Evolutionary conservation across 805 yeast species (phyloP), one percentile per base, ranked within the genome.

Genomic region (Lipomyces spencermartinsiae): DNA sequence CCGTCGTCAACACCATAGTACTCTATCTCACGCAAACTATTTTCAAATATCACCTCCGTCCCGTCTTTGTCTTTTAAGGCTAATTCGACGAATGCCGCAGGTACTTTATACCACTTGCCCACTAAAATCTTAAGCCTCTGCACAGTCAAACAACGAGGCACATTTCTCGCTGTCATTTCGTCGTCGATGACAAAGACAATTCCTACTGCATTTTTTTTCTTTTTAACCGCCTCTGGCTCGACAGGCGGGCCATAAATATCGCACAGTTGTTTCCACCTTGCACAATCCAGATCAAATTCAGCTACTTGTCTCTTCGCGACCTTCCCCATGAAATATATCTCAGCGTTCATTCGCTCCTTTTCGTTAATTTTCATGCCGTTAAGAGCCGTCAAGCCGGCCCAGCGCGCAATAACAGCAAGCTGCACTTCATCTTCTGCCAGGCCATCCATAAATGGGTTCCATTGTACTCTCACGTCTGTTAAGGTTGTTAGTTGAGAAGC

Each of bases 281-380:
- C 46, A 65, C 68, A 33, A 64, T 59, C 33, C 43, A 58, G 46
- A 61, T 77, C 74, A 58, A 72, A 73, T 1, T 57, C 29, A 51
- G 22, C 22, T 9, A 75, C 70, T 12, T 64, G 59, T 6, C 74
- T 74, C 22, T 73, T 67, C n/a, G 73, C 74, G 0, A 90, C 85
- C 68, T 82, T 82, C 4, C 87, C 81, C 35, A 90, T 79, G 68
- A 90, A 87, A 74, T 84, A 91, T 4, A 90, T 75, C 75, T 92
- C 97, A 0, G 91, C 89, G 71, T 88, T 90, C 5, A 67, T 71
- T 19, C 92, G 80, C 60, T 87, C 90, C 1, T 78, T 81, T 0
- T 58, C 64, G 2, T 79, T 74, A 8, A 91, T 78, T 0, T 49
- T 61, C 0, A 87, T 82, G 0, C 97, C 97, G 74, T 93, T 87